Base-by-base conservation (phyloP, 352 stramenopile species). In the Pythium rhizo-oryzae region DNA sequence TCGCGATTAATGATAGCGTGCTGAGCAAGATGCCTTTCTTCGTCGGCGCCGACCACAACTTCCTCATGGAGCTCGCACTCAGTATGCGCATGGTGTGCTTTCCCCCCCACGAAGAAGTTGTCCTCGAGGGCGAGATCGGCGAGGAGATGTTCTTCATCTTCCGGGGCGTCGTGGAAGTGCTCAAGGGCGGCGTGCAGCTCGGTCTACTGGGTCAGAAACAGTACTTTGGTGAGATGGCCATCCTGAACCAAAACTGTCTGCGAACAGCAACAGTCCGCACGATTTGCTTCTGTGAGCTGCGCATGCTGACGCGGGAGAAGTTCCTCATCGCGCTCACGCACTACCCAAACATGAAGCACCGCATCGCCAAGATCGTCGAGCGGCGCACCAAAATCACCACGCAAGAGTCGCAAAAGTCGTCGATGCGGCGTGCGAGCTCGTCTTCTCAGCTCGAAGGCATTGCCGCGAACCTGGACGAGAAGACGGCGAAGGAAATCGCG, bases 141-240 rank as follows among this genome's bases (percentile, higher is more conserved):
- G 81, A 93, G 64, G 85, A 93, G 59, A 93, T 93, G 85, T 93
- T 93, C 61, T 93, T 92, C 68, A 93, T 93, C 68, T 94, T 92
- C 66, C 82, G 85, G 4, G 85, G 85, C 3, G 83, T 87, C 11
- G 85, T 92, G 37, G 85, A 93, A 67, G 82, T 93, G 30, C 69
- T 87, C 35, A 80, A 87, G 57, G 78, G 74, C 13, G 81, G 74
- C 18, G 54, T 80, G 30, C 85, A 93, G 67, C 76, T 93, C 5
- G 81, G 83, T 3, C 66, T 93, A 21, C 75, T 93, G 2, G 82
- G 81, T 24, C 77, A 93, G 62, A 91, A 92, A 59, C 85, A 93
- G 71, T 93, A 93, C 73, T 93, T 93, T 71, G 85, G 85, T 28
- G 85, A 93, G 54, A 93, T 93, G 85, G 85, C 85, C 50, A 91